These are phyloP conservation scores for Dothistroma pini DNA, from an alignment of 2,329 filamentous ascomycete species.

Conservation along the genomic window DNA sequence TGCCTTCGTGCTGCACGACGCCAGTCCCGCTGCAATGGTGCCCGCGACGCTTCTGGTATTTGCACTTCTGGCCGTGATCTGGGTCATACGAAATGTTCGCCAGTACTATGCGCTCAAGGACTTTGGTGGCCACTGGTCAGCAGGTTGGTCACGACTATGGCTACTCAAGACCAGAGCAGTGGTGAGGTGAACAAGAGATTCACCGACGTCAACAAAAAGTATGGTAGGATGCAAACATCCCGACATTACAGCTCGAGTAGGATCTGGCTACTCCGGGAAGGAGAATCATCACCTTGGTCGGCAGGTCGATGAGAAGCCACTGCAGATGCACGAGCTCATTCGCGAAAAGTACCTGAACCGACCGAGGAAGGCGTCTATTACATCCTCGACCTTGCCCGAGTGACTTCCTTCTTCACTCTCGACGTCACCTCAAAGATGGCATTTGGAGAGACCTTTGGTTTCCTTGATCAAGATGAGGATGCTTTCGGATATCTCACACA, in stretches of 20 bases:
- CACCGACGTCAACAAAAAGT: conserved; percentile 35
- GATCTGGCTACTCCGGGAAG: conserved; percentile 40
- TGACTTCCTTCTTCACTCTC: conserved; percentile 41
- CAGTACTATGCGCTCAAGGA: conserved; percentile 33
- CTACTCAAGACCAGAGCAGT: conserved; percentile 36
- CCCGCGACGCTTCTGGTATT: conserved; percentile 21
- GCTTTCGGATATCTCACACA: conserved; percentile 49
- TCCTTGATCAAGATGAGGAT: conserved; percentile 48
- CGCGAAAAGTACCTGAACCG: conserved; percentile 34
- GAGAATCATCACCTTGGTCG: conserved; percentile 38
- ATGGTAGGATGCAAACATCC: conserved; percentile 39
- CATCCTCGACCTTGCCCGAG: conserved; percentile 36
- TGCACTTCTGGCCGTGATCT: conserved; percentile 24
- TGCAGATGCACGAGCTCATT: conserved; percentile 35
- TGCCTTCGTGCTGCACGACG: conserved; percentile 20
- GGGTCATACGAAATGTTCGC: conserved; percentile 28
- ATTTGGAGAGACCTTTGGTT: conserved; percentile 48
- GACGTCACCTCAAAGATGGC: conserved; percentile 42
- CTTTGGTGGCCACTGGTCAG: conserved; percentile 39
- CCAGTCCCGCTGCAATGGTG: conserved; percentile 23
- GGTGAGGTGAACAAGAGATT: conserved; percentile 40
- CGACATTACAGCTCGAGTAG: conserved; percentile 37
- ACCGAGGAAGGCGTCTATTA: conserved; percentile 29
- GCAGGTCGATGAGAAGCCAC: conserved; percentile 37
- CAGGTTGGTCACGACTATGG: conserved; percentile 40